Percentiles rank a stretch among this genome's conserved stretches.
These are phyloP conservation scores for Vachellia pachyceras DNA, from an alignment of 306 rosid species.

Conservation along the genomic window DNA sequence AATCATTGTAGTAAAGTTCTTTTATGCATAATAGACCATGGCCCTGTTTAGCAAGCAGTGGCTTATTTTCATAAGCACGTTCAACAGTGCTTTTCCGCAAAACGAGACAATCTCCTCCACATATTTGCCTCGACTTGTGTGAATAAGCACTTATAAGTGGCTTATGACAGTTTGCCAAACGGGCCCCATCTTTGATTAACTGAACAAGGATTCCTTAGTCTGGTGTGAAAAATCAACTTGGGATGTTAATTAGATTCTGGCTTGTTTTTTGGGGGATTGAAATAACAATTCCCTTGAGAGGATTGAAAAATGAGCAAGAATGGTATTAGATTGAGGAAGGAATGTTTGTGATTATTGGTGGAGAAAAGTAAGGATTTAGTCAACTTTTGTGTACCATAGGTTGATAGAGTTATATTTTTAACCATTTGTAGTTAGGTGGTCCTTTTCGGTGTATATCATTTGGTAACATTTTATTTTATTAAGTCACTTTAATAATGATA, in stretches of 20 bases:
- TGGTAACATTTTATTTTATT: background rate
- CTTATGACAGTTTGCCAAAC: no score
- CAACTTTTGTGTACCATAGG: background rate
- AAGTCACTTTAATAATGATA: background rate
- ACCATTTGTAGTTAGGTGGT: background rate
- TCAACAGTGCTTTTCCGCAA: no score
- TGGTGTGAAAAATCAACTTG: background rate
- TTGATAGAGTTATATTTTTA: background rate
- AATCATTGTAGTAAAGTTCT: slow-evolving; percentile 2
- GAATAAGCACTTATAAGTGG: no score
- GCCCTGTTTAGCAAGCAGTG: no score
- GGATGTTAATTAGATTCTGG: background rate
- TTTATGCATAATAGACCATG: background rate
- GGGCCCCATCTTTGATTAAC: no score
- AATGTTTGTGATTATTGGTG: background rate
- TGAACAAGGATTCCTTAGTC: background rate
- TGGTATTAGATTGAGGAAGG: background rate
- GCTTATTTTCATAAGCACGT: no score
- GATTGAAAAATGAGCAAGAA: background rate
- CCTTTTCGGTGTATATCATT: no score
- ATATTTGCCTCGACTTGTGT: no score
- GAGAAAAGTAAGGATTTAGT: background rate
- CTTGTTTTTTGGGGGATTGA: background rate
- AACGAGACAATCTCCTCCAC: no score
- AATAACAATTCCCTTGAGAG: background rate